Evolutionary conservation across 2,329 filamentous ascomycete species (phyloP), one percentile per base, ranked within the genome.

Genomic region (Verticillium zaregamsianum): DNA sequence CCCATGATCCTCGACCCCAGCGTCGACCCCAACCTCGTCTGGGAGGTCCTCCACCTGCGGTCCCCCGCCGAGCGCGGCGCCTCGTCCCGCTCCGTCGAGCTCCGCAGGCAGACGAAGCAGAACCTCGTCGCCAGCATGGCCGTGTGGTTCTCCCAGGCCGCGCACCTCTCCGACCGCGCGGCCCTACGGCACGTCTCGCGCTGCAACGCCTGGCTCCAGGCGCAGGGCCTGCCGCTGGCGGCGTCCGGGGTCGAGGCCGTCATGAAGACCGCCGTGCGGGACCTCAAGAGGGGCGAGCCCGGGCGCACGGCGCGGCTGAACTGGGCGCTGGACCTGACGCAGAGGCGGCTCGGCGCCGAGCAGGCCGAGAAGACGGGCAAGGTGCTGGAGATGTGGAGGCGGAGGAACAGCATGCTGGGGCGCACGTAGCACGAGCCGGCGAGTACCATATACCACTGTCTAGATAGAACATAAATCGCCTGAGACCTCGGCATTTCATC

Each of bases 1-100:
- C 57, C 60, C 31, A 72, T 78, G 62, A 70, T 77, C 63, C 68
- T 68, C 40, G 73, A 77, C 59, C 62, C 68, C 3, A 57, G 66
- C 6, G 39, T 76, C 14, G 60, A 64, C 7, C 37, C 65, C 11
- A 23, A 35, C 17, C 58, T 66, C 8, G 65, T 74, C 11, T 76
- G 73, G 73, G 62, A 66, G 32, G 60, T 73, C 23, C 62, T 76
- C 23, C 63, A 68, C 35, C 63, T 20, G 12, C 25, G n/a, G 15
- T 55, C 54, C 3, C 54, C 54, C 25, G 25, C 25, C 14, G 54
- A 55, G 8, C 40, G 8, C 3, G 40, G 11, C 6, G 8, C 2
- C 3, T 11, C n/a, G 6, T 32, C 28, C 25, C 54, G 25, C 25
- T 32, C 54, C 4, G 12, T 25, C 54, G 9, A 40, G 31, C n/a